Evolutionary conservation across 441 rosid species (phyloP), one percentile per base, ranked within the genome.

Genomic region (Iberis amara): DNA sequence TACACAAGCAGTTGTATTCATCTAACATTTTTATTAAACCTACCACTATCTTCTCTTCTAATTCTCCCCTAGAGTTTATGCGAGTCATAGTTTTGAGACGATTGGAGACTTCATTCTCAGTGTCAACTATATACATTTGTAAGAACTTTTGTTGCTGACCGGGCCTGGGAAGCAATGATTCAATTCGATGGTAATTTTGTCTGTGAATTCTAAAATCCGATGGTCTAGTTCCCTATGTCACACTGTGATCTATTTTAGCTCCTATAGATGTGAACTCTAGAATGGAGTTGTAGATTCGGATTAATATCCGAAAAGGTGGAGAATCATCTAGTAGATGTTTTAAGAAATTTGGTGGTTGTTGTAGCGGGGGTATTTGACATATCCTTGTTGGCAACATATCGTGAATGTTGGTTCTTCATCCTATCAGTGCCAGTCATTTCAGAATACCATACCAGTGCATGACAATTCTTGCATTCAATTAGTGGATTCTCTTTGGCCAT

Each of bases 181-280:
- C 28, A 0, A 53, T 53, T 0, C 11, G 47, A 7, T 39, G 39
- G 6, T 13, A 28, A 0, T 27, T 27, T 1, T 52, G 57, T 0
- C 47, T 47, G 1, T 53, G 58, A 9, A 53, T 53, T 4, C 38
- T 1, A 2, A 13, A 53, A 3, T 7, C 7, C 5, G 57, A 45
- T 3, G 45, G 57, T 0, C 45, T 12, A 8, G 5, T 24, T 1
- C 57, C 36, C 0, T 12, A 52, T 5, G 44, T 4, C 3, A 39
- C 38, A 14, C 5, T 39, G 2, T 52, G 38, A 10, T 53, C 27
- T 12, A 39, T 53, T 13, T 13, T 27, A 0, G 58, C 38, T 0
- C 58, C 27, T 6, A 53, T 39, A 0, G 47, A 53, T 1, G 57
- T 52, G 43, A 51, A 51, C 0, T 43, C 33, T 0, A 36, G 43